A percentile compares a stretch with the other conserved stretches of the same genome.
Conservation (phyloP, 352 stramenopile species). For the Globisporangium irregulare region DNA sequence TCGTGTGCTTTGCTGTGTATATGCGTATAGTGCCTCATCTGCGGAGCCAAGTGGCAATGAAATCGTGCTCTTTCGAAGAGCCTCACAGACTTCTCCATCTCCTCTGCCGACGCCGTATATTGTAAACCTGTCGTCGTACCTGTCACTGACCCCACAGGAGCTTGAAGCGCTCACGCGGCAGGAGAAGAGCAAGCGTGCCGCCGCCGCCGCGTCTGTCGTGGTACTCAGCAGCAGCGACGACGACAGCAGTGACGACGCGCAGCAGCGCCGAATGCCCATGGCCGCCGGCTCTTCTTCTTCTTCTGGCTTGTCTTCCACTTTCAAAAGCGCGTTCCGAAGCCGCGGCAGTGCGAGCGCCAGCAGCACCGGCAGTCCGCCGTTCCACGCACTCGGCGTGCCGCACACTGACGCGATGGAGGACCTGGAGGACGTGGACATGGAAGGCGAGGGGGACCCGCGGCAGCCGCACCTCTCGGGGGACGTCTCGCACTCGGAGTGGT, state of each 20-base stretch:
- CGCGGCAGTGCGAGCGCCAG: conserved; percentile 30
- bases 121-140: conserved; percentile 39
- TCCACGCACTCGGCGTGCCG: conserved; percentile 34
- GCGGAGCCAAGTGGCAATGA: conserved; percentile 26
- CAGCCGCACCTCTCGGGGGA: conserved; percentile 33
- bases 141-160: conserved; percentile 43
- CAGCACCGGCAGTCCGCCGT: conserved; percentile 26
- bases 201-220: conserved; percentile 1
- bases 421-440: conserved; percentile 50
- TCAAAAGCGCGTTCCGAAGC: conserved; percentile 7
- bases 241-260: conserved; percentile 8
- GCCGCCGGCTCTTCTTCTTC: background rate
- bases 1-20: background rate
- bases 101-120: conserved; percentile 12
- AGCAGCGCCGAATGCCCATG: conserved; percentile 12
- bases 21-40: conserved; percentile 3
- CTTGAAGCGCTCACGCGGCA: conserved; percentile 37
- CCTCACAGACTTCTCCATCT: conserved; percentile 3
- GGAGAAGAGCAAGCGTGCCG: conserved; percentile 27
- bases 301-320: background rate
- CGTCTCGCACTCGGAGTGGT: conserved; percentile 51
- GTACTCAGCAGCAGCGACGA: conserved; percentile 12
- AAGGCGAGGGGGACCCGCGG: conserved; percentile 22
- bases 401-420: conserved; percentile 28
- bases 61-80: conserved; percentile 36